phyloP scores from a whole-genome alignment of 1,284 basidiomycete species.

The Ceratobasidium sp. region DNA sequence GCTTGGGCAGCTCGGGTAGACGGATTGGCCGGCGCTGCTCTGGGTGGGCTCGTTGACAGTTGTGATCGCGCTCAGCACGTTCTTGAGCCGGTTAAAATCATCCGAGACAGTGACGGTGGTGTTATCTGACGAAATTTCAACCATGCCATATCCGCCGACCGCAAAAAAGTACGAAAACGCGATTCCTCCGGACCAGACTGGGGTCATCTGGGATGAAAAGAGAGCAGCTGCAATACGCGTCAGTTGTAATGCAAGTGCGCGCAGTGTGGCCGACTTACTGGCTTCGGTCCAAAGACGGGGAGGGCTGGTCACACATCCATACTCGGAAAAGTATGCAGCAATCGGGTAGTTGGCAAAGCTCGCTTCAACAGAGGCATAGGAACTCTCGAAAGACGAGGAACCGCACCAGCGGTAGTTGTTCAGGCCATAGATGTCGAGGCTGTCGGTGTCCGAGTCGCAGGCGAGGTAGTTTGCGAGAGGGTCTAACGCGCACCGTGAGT shows the following conservation, averaged over 20 bases:
- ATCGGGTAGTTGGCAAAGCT: slow-evolving; percentile 64
- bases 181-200: slow-evolving; percentile 86
- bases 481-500: slow-evolving; percentile 48
- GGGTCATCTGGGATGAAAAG: slow-evolving; percentile 72
- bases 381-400: slow-evolving; percentile 61
- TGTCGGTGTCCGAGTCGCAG: slow-evolving; percentile 73
- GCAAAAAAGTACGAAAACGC: slow-evolving; percentile 88
- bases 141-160: slow-evolving; percentile 81
- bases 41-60: slow-evolving; percentile 70
- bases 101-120: slow-evolving; percentile 64
- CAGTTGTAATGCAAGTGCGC: background rate
- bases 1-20: slow-evolving; percentile 71
- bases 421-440: slow-evolving; percentile 86
- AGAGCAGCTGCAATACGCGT: slow-evolving; percentile 59
- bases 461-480: slow-evolving; percentile 81
- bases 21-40: slow-evolving; percentile 60
- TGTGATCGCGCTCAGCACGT: slow-evolving; percentile 66
- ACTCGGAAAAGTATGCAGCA: slow-evolving; percentile 91
- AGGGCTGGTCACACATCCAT: slow-evolving; percentile 67
- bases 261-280: slow-evolving; percentile 7
- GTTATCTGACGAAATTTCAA: slow-evolving; percentile 70
- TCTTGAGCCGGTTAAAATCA: slow-evolving; percentile 74
- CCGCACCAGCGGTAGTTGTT: slow-evolving; percentile 89
- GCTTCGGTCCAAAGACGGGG: slow-evolving; percentile 83
- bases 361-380: slow-evolving; percentile 60